Base-by-base conservation (phyloP, 441 rosid genomes). In the Daphne laureola region DNA sequence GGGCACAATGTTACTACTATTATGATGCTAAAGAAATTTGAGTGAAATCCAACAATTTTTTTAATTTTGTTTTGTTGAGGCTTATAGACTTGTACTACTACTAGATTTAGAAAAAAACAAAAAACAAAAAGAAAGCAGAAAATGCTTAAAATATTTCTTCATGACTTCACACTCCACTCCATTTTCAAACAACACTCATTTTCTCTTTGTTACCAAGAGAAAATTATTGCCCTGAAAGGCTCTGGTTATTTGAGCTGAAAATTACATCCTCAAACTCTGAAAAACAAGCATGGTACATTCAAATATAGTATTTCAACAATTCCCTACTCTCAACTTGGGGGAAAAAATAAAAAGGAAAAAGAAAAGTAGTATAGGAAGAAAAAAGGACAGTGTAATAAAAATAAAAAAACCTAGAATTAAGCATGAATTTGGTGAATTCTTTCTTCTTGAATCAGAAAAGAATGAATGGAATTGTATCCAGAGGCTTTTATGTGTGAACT, bases 121-220 rank as follows among this genome's bases (percentile, higher is more conserved):
- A 31, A 31, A 4, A 31, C 7, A 31, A 31, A 31, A 3, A 31
- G 11, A 31, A 31, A 31, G 11, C 9, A 31, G 7, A 31, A 31
- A 31, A 31, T 31, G 38, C 11, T 57, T 54, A 46, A 16, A 61
- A 59, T 56, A 53, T 53, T 51, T 56, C 47, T 51, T 56, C 70
- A 48, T 67, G 64, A 56, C 77, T 68, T 69, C 60, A 66, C 62
- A 17, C 59, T 49, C 56, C 70, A 51, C 27, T 63, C 51, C 63
- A 35, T 50, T 26, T 62, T 67, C 70, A 71, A 71, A 57, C 70
- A 66, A 59, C 69, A 64, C 66, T 75, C 76, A 65, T 70, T 53
- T 62, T 71, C 62, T 48, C 76, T 69, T 72, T 70, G 72, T 13
- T 74, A 49, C 65, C 58, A 74, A 70, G 69, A 49, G 14, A 70